Evolutionary conservation across 2,329 filamentous ascomycete species (phyloP), one percentile per base, ranked within the genome.

Genomic region (Colletotrichum paranaense): DNA sequence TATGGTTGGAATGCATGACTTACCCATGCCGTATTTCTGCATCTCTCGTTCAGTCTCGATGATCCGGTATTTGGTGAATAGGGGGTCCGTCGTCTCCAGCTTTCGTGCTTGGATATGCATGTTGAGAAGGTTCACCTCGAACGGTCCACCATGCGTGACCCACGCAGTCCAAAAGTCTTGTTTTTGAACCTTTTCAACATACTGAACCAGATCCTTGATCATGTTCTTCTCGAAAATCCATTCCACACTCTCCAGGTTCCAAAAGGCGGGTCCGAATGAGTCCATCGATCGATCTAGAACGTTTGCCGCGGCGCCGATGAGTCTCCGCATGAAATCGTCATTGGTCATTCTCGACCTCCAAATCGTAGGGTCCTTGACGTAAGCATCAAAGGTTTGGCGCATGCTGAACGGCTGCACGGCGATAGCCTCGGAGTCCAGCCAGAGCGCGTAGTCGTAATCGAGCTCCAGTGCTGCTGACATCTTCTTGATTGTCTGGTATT

Each of bases 401-500:
- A 53, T 42, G 35, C 67, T 65, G 28, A 73, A 73, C 0, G 70
- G 70, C 19, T 65, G 70, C 14, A 73, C 70, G 3, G 22, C 67
- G 16, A 73, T 62, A 6, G 70, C 62, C 22, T 73, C 70, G 2
- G 70, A 73, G 30, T 73, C 70, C 8, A 70, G n/a, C 67, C 70
- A 73, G 1, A 73, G 67, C 5, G 55, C 70, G 42, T 62, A 73
- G 60, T 73, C 67, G 9, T 65, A 73, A 2, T 73, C 42, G 19
- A 49, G 19, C 4, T 49, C 35, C 0, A 73, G 12, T 12, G 46
- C 32, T 22, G 67, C 70, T 2, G 60, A 55, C 67, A 73, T 4
- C 28, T 73, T 73, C 22, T 73, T 73, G 16, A 73, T 65, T 5
- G 70, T 62, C 6, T 73, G 70, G 8, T 73, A 73, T 22, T 70